Percentiles rank a stretch among this genome's conserved stretches.
Conservation (phyloP, 495 filamentous ascomycete genomes). For the Podospora pseudopauciseta region DNA sequence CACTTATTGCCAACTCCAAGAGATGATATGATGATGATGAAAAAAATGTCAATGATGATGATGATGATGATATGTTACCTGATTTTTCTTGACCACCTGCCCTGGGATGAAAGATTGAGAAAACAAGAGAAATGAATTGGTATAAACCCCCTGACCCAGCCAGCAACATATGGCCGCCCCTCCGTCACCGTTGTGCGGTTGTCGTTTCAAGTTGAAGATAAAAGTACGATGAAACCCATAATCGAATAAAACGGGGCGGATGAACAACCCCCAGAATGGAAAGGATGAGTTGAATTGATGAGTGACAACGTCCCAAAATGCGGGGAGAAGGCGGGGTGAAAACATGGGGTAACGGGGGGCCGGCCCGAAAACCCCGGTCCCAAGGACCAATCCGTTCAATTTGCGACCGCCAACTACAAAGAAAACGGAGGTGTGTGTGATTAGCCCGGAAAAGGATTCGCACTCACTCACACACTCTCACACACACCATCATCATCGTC, state of each 20-base stretch:
- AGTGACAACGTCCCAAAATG: not conserved
- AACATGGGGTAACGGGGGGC: slow-evolving; percentile 1
- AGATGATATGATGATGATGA: not conserved
- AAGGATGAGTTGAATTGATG: not conserved
- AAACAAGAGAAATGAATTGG: not conserved
- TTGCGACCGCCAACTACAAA: not conserved
- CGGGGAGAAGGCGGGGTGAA: slow-evolving; percentile 9
- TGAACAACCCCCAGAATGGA: slow-evolving; percentile 8
- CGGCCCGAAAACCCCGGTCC: slow-evolving; percentile 7
- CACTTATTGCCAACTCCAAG: not conserved
- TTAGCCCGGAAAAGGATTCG: not conserved
- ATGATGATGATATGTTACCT: slow-evolving; percentile 2
- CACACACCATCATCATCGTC: not conserved
- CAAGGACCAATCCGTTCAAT: slow-evolving; percentile 12
- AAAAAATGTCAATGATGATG: not conserved
- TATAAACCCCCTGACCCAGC: not conserved
- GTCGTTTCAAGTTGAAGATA: not conserved
- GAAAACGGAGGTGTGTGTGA: slow-evolving; percentile 7
- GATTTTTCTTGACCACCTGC: slow-evolving; percentile 4
- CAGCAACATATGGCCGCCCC: not conserved
- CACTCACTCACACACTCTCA: not conserved
- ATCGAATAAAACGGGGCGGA: slow-evolving; percentile 3
- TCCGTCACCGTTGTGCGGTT: not conserved
- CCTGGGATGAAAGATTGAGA: not conserved
- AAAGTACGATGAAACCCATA: not conserved